Percentiles rank a stretch among this genome's conserved stretches.
Conservation (phyloP, 495 filamentous ascomycete species). For the Talaromyces stipitatus region DNA sequence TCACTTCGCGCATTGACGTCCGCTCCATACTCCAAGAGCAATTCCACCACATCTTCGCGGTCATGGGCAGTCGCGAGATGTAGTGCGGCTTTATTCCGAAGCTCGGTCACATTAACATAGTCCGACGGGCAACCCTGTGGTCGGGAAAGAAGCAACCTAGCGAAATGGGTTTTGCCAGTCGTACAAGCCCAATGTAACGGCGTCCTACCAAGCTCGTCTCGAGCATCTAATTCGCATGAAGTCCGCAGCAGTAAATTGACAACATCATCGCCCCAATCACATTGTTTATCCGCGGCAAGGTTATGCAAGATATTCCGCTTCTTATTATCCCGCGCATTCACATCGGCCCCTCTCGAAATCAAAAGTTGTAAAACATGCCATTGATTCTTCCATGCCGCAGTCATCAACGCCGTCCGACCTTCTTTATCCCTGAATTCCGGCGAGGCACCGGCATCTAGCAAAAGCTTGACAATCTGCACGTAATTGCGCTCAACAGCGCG, state of each 20-base stretch:
- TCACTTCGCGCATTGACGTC: constrained; percentile 50
- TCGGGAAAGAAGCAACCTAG: constrained; percentile 44
- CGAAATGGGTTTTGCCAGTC: constrained; percentile 49
- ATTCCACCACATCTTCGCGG: constrained; percentile 44
- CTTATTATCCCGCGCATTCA: constrained; percentile 34
- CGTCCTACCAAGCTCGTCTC: constrained; percentile 44
- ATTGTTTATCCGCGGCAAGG: constrained; percentile 47
- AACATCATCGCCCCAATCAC: constrained; percentile 45
- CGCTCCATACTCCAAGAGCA: constrained; percentile 46
- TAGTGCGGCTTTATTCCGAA: constrained; percentile 51
- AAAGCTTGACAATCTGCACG: constrained; percentile 33
- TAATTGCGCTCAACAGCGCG: constrained; percentile 45
- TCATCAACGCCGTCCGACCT: constrained; percentile 50
- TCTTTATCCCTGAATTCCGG: constrained; percentile 36
- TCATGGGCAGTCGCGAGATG: constrained; percentile 52
- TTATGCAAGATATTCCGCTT: constrained; percentile 45
- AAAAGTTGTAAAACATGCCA: constrained; percentile 42
- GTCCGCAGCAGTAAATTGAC: constrained; percentile 35
- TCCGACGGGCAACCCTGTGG: constrained; percentile 30
- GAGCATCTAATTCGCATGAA: constrained; percentile 35
- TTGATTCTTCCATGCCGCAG: constrained; percentile 50
- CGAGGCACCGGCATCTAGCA: constrained; percentile 36
- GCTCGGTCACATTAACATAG: constrained; percentile 44
- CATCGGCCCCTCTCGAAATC: constrained; percentile 39
- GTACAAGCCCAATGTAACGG: constrained; percentile 59